Evolutionary conservation across 768 basidiomycete species (phyloP), one percentile per base, ranked within the genome.

Genomic region (Pholiota molesta): DNA sequence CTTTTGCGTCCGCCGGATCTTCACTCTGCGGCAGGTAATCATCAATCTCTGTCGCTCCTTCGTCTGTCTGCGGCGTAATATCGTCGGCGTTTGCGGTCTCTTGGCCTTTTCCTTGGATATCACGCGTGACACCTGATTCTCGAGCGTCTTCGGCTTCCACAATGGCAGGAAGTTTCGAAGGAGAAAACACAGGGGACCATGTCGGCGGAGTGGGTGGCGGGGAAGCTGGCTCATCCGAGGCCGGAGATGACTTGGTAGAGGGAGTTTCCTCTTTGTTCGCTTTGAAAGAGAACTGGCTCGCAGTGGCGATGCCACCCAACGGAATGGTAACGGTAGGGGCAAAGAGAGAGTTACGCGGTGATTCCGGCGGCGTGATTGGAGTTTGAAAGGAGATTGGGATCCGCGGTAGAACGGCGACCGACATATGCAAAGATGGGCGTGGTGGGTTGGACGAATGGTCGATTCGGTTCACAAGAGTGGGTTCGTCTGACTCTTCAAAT

Each of bases 331-430:
- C 47, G 19, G 61, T 57, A 21, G 65, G 63, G 28, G 70, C 33
- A 5, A 66, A 59, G 23, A 65, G 44, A n/a, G 72, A 73, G 56
- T 69, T 64, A 28, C 70, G 69, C 14, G 72, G 74, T 13, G 75
- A 75, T 28, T 73, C 74, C 13, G 75, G 75, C 3, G 75, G 75
- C 10, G 75, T 77, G 56, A 75, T 74, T 45, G 75, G 75, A 21
- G 74, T 73, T 62, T 71, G 68, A 60, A 73, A 70, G 40, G 64
- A 58, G 33, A 66, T 64, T 17, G 71, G 62, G 47, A 66, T 66
- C 8, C 58, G 60, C 23, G 69, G 68, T 9, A 64, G 52, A 17
- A 70, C 61, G n/a, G 65, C 47, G 42, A 72, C 64, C 26, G 66
- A 65, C 68, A 71, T 49, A 21, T 49, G 47, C 33, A 39, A 33